Evolutionary conservation across 2,329 filamentous ascomycete species (phyloP).

Genomic region (Trichoderma atroviride): DNA sequence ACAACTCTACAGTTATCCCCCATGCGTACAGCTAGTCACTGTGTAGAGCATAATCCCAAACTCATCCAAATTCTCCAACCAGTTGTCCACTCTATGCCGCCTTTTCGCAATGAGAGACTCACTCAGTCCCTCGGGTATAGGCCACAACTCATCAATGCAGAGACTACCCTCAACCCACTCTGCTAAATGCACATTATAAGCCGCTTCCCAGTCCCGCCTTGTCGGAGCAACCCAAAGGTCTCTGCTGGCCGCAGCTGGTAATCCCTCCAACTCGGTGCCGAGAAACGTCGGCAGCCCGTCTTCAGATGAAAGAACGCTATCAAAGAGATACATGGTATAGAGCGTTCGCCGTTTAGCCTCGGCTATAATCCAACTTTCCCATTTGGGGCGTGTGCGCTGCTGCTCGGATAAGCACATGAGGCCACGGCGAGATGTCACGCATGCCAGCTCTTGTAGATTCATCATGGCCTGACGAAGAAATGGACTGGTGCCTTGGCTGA

Average conservation of each 20-base stretch:
- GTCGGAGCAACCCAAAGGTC: constrained; percentile 47
- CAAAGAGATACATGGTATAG: constrained; percentile 57
- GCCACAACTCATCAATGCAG: constrained; percentile 56
- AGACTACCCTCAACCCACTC: constrained; percentile 47
- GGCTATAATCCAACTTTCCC: constrained; percentile 58
- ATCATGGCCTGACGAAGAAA: constrained; percentile 50
- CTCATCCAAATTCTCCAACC: constrained; percentile 55
- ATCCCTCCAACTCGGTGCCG: constrained; percentile 49
- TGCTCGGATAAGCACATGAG: constrained; percentile 50
- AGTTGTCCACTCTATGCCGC: constrained; percentile 48
- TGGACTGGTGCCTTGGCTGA: constrained; percentile 32
- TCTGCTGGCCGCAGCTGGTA: constrained; percentile 48
- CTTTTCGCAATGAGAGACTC: constrained; percentile 38
- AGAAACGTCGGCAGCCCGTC: constrained; percentile 51
- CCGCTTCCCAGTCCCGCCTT: constrained; percentile 45
- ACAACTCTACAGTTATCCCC: constrained; percentile 29
- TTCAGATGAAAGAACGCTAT: constrained; percentile 50
- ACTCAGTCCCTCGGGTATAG: constrained; percentile 38
- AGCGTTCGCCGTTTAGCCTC: constrained; percentile 56
- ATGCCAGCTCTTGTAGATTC: constrained; percentile 54
- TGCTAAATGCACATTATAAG: constrained; percentile 47
- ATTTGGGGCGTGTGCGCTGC: constrained; percentile 44
- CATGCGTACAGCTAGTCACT: constrained; percentile 51
- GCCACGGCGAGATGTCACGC: constrained; percentile 42
- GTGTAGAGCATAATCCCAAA: constrained; percentile 58